phyloP scores from a whole-genome alignment of 345 rosid species.

The Camelina neglecta region DNA sequence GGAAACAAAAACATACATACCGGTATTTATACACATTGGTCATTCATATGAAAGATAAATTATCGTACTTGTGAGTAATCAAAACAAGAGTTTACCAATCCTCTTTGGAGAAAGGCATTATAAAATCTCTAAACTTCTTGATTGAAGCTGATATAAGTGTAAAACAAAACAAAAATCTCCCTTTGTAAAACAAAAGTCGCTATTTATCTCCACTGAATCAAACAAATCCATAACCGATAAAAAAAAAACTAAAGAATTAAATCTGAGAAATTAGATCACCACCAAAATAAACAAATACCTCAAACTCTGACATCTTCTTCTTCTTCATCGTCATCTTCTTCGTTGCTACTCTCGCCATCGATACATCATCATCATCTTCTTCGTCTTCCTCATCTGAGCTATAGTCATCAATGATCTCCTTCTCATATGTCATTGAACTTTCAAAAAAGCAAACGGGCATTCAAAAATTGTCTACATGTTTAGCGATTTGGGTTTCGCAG shows the following conservation, averaged over 20 bases:
- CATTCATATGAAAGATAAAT: too few species aligned
- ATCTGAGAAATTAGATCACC: too few species aligned
- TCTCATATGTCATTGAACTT: slow-evolving; percentile 42
- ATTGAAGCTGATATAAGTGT: neutral
- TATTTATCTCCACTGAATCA: too few species aligned
- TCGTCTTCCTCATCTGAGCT: slow-evolving; percentile 37
- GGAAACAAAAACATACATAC: too few species aligned
- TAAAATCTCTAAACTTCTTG: neutral
- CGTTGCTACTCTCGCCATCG: neutral
- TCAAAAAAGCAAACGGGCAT: slow-evolving; percentile 23
- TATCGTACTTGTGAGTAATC: neutral
- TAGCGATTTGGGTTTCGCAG: too few species aligned
- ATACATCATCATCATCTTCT: slow-evolving; percentile 11
- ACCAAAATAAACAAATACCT: slow-evolving; percentile 9
- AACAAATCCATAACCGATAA: too few species aligned
- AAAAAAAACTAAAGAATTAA: too few species aligned
- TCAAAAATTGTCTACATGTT: too few species aligned
- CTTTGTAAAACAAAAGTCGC: neutral
- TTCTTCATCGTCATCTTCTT: slow-evolving; percentile 30
- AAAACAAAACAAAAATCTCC: neutral
- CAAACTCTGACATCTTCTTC: slow-evolving; percentile 39
- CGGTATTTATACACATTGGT: too few species aligned
- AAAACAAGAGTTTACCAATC: neutral
- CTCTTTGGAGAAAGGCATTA: neutral
- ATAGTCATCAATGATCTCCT: slow-evolving; percentile 23